A percentile compares a stretch with the other conserved stretches of the same genome.
Conservation (phyloP, 1,284 basidiomycete genomes). For the Sutorius eximius region DNA sequence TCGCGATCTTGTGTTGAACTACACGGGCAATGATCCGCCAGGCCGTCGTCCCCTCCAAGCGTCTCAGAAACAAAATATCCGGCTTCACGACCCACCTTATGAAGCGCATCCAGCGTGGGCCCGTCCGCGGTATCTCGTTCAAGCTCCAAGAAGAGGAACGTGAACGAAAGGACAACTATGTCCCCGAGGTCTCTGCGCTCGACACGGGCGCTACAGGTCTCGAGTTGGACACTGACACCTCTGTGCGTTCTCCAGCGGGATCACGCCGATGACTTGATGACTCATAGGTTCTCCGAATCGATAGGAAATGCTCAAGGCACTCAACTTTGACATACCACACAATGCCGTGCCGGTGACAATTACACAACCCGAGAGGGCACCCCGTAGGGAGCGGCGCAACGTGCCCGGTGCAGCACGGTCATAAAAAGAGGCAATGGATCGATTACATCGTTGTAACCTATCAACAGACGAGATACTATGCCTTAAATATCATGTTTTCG, state of each 20-base stretch:
- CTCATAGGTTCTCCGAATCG: not conserved
- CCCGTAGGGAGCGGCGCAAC: conserved; percentile 73
- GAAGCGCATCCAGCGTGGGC: conserved; percentile 99
- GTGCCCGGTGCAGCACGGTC: conserved; percentile 79
- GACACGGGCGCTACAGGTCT: conserved; percentile 75
- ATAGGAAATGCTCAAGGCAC: conserved; percentile 81
- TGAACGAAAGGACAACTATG: conserved; percentile 99
- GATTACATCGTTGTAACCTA: not conserved
- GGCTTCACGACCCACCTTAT: conserved; percentile 99
- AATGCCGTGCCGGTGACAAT: conserved; percentile 67
- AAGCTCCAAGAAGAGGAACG: conserved; percentile 99
- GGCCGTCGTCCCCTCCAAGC: conserved; percentile 97
- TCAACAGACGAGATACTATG: conserved; percentile 4
- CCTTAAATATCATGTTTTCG: not conserved
- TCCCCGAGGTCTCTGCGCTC: conserved; percentile 94
- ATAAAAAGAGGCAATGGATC: conserved; percentile 7
- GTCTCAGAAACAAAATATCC: conserved; percentile 99
- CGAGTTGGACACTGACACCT: conserved; percentile 89
- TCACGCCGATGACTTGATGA: not conserved
- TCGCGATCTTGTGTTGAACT: not conserved
- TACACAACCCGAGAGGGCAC: conserved; percentile 71
- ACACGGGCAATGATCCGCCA: conserved; percentile 30
- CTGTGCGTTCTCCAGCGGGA: conserved; percentile 52
- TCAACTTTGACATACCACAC: conserved; percentile 92
- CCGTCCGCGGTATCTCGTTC: conserved; percentile 99